phyloP scores from a whole-genome alignment of 352 stramenopile genomes.

The Pythium vanterpoolii region DNA sequence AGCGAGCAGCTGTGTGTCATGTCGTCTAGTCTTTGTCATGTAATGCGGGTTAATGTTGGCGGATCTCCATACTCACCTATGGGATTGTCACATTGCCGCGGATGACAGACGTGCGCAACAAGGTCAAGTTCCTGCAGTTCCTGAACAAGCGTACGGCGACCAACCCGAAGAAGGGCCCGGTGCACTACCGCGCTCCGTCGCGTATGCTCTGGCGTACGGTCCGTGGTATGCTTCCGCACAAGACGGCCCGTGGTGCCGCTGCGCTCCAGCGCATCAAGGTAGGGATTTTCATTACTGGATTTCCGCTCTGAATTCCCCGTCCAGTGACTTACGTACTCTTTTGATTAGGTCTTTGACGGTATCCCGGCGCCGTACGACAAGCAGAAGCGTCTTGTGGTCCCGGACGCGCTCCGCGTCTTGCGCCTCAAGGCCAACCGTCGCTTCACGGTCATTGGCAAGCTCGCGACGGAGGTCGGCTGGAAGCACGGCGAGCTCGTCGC shows the following conservation, averaged over 20 bases:
- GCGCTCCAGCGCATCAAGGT: conserved; percentile 95
- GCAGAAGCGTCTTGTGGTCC: conserved; percentile 98
- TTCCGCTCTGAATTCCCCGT: background rate
- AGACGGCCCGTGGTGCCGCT: conserved; percentile 94
- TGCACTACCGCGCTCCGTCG: conserved; percentile 97
- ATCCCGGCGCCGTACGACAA: conserved; percentile 99
- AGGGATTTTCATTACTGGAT: conserved; percentile 2
- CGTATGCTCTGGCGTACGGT: conserved; percentile 92
- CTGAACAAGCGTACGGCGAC: conserved; percentile 98
- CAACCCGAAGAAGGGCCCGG: conserved; percentile 96
- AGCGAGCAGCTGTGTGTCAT: conserved; percentile 59
- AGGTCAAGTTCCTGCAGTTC: conserved; percentile 98
- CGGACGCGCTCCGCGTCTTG: conserved; percentile 93
- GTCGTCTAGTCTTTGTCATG: conserved; percentile 45
- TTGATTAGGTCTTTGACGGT: conserved; percentile 95
- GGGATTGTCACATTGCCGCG: conserved; percentile 4
- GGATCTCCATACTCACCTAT: background rate
- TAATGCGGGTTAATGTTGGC: background rate
- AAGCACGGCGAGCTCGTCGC: conserved; percentile 95
- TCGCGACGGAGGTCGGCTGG: conserved; percentile 96
- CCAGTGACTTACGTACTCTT: background rate
- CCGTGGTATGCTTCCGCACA: conserved; percentile 99
- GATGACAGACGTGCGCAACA: conserved; percentile 91
- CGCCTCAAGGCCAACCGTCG: conserved; percentile 93
- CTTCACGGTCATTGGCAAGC: conserved; percentile 94